Evolutionary conservation across 228 moss, liverwort and hornwort genomes (phyloP).

Genomic region (Sphagnum fallax): DNA sequence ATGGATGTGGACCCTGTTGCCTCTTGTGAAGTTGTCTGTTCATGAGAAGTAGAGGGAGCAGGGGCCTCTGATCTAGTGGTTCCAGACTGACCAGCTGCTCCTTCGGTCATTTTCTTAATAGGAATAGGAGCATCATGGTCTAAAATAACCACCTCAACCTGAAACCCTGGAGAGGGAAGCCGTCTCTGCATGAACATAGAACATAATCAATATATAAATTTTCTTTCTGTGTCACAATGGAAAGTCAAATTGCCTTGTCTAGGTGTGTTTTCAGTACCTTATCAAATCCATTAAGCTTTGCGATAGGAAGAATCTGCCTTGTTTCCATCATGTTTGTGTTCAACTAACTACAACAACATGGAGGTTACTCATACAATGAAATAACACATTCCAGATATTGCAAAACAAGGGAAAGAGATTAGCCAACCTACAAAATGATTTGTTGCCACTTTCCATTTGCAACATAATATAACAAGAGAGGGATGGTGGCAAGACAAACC

Average conservation of each 20-base stretch:
- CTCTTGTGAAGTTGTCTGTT: neutral
- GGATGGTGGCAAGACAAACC: slow-evolving; percentile 17
- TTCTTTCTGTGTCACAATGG: too few species aligned
- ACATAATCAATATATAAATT: too few species aligned
- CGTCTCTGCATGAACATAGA: slow-evolving; percentile 53
- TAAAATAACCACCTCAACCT: slow-evolving; percentile 90
- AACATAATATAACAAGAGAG: slow-evolving; percentile 1
- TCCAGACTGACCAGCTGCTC: slow-evolving; percentile 28
- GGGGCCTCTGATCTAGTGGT: slow-evolving; percentile 23
- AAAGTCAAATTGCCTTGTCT: too few species aligned
- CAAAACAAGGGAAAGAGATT: too few species aligned
- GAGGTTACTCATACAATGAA: too few species aligned
- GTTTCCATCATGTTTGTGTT: slow-evolving; percentile 99
- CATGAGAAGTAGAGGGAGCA: slow-evolving; percentile 6
- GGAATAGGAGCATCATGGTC: slow-evolving; percentile 95
- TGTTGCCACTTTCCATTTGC: too few species aligned
- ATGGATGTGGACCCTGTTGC: neutral
- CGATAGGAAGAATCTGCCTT: slow-evolving; percentile 66
- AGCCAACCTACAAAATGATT: too few species aligned
- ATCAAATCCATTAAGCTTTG: slow-evolving; percentile 95
- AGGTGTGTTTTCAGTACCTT: slow-evolving; percentile 39
- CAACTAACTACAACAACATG: slow-evolving; percentile 66
- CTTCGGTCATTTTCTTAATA: slow-evolving; percentile 42
- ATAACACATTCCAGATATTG: too few species aligned
- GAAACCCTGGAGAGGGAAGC: slow-evolving; percentile 92